Conservation (phyloP, 1,139 yeast genomes). For the Pneumocystis oryctolagi region DNA sequence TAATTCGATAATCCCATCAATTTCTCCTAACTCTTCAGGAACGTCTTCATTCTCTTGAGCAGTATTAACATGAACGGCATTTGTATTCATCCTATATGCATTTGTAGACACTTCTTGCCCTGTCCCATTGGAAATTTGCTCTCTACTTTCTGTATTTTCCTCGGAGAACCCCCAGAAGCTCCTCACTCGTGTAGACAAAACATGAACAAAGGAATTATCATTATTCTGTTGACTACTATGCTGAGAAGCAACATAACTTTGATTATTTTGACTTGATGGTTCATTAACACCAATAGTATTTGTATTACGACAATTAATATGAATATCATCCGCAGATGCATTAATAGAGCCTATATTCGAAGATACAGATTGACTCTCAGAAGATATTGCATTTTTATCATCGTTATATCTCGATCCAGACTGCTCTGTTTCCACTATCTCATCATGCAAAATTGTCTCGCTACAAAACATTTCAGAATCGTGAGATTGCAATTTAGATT, state of each 20-base stretch:
- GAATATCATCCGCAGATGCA: not conserved
- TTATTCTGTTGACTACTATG: not conserved
- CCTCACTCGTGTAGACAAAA: not conserved
- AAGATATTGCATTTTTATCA: not conserved
- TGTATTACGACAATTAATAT: not conserved
- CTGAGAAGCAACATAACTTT: not conserved
- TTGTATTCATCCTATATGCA: not conserved
- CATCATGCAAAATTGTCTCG: not conserved
- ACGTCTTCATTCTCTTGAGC: not conserved
- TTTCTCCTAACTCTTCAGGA: not conserved
- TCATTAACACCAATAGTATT: not conserved
- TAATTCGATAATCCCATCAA: not conserved
- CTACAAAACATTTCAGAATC: not conserved
- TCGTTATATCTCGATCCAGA: not conserved
- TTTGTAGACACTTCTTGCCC: not conserved
- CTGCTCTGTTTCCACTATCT: not conserved
- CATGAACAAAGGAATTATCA: not conserved
- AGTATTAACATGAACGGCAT: not conserved
- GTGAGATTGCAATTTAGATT: not conserved
- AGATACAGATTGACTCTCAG: not conserved
- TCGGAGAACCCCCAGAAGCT: not conserved
- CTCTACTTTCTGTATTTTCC: not conserved
- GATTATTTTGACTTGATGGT: not conserved
- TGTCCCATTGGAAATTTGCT: not conserved
- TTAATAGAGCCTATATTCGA: not conserved